Percentiles rank a stretch among this genome's conserved stretches.
These are phyloP conservation scores for Penicillium pancosmium DNA, from an alignment of 495 filamentous ascomycete species.

Conservation along the genomic window DNA sequence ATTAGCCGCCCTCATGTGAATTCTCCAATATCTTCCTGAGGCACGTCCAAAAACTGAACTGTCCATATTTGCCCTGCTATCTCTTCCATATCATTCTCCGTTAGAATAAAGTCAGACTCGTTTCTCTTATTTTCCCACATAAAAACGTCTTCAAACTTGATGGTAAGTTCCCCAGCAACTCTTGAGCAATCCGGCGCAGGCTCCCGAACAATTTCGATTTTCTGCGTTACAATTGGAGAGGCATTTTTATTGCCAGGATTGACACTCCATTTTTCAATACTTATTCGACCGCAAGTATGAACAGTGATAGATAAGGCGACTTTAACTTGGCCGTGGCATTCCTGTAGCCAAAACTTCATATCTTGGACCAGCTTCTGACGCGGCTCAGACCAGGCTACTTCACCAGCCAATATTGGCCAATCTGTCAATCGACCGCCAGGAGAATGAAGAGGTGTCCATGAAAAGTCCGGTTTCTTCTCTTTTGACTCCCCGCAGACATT, in stretches of 20 bases:
- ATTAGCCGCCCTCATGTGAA: too few relatives aligned
- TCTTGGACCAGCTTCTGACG: not conserved
- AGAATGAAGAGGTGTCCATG: not conserved
- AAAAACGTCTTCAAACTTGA: not conserved
- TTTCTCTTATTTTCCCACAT: not conserved
- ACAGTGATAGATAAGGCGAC: not conserved
- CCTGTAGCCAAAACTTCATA: not conserved
- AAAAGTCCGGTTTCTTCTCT: not conserved
- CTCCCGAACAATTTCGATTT: not conserved
- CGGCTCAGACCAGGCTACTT: conserved; percentile 1
- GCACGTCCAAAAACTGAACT: not conserved
- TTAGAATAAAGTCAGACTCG: conserved; percentile 1
- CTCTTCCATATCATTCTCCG: not conserved
- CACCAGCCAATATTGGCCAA: not conserved
- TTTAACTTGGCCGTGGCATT: not conserved
- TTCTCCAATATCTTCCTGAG: too few relatives aligned
- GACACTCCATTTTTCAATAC: not conserved
- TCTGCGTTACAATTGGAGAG: not conserved
- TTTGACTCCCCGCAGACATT: not conserved
- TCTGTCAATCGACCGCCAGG: not conserved
- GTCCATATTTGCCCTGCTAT: not conserved
- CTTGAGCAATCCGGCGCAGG: not conserved
- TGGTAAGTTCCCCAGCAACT: too few relatives aligned
- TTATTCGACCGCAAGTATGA: not conserved
- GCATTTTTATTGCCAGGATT: not conserved